These are phyloP conservation scores for Brettanomyces sp. DNA, from an alignment of 805 yeast genomes.

Conservation along the genomic window DNA sequence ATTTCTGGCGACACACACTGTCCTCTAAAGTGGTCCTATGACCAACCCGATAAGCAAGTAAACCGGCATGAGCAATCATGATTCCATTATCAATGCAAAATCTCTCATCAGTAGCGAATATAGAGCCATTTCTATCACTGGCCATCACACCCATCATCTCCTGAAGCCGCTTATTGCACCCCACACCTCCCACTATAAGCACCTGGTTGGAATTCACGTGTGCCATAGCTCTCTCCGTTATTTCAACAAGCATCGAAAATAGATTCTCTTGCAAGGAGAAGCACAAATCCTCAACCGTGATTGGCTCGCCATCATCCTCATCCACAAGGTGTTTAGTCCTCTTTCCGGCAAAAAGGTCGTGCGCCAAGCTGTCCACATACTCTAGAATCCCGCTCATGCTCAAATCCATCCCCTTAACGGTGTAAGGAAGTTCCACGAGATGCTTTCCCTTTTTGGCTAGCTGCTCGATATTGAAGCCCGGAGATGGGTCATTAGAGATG, in stretches of 20 bases:
- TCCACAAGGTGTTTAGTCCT: constrained; percentile 31
- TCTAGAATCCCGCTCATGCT: constrained; percentile 95
- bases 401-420: constrained; percentile 97
- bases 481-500: constrained; percentile 90
- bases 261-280: constrained; percentile 87
- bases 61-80: constrained; percentile 98
- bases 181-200: constrained; percentile 97
- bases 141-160: constrained; percentile 98
- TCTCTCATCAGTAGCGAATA: constrained; percentile 91
- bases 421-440: constrained; percentile 77
- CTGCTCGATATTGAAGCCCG: constrained; percentile 96
- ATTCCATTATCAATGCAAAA: constrained; percentile 97
- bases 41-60: constrained; percentile 79
- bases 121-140: constrained; percentile 75
- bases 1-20: constrained; percentile 87
- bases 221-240: constrained; percentile 97
- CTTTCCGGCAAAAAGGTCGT: constrained; percentile 48
- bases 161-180: constrained; percentile 84
- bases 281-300: constrained; percentile 83
- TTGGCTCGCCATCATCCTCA: constrained; percentile 34
- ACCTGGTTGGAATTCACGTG: constrained; percentile 88
- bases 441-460: constrained; percentile 64
- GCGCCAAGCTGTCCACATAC: constrained; percentile 70
- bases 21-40: constrained; percentile 47
- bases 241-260: constrained; percentile 94